These are phyloP conservation scores for Malus hybrid DNA, from an alignment of 331 rosid species.

Conservation along the genomic window DNA sequence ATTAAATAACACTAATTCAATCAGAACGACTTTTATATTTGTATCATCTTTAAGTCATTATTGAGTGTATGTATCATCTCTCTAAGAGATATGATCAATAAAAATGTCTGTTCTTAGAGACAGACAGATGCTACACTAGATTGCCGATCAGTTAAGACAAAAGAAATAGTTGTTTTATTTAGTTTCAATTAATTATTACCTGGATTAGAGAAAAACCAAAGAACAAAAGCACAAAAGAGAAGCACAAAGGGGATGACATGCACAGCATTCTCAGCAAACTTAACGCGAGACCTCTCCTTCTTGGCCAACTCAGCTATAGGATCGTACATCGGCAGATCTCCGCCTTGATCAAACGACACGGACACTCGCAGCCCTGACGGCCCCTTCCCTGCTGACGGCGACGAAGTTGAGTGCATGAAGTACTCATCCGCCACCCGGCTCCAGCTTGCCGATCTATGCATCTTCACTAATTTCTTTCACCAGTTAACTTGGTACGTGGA, in stretches of 20 bases:
- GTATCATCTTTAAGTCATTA: too few species aligned
- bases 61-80: too few species aligned
- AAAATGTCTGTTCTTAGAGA: too few species aligned
- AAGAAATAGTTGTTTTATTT: background rate
- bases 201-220: slow-evolving; percentile 74
- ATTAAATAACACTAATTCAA: too few species aligned
- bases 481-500: too few species aligned
- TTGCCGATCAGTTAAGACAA: too few species aligned
- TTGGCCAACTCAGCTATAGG: slow-evolving; percentile 52
- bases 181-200: slow-evolving; percentile 13
- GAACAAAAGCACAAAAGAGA: slow-evolving; percentile 42
- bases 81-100: too few species aligned
- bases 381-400: background rate
- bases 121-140: too few species aligned
- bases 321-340: slow-evolving; percentile 44
- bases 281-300: slow-evolving; percentile 63
- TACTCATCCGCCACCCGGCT: slow-evolving; percentile 59
- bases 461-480: slow-evolving; percentile 1
- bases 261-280: slow-evolving; percentile 65
- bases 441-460: slow-evolving; percentile 84
- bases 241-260: slow-evolving; percentile 71
- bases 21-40: too few species aligned
- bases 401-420: slow-evolving; percentile 25
- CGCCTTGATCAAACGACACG: slow-evolving; percentile 24
- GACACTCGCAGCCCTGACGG: slow-evolving; percentile 25